Evolutionary conservation across 805 yeast species (phyloP), one percentile per base, ranked within the genome.

Genomic region (Sungouiella thailandica): DNA sequence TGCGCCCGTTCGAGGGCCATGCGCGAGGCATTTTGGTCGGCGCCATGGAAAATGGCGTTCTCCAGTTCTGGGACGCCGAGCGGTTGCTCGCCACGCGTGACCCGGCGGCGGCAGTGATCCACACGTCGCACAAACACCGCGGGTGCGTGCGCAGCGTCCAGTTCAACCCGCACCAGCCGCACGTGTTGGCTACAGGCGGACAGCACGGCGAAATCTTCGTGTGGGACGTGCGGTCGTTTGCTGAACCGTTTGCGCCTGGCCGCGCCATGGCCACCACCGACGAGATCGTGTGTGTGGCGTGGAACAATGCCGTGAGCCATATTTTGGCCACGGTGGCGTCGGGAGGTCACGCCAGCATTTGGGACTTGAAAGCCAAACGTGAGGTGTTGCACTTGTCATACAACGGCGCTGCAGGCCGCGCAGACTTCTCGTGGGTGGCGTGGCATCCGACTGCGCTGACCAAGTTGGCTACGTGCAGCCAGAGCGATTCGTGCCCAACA

Each of bases 401-500:
- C 58, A 66, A 79, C 15, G 78, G 81, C 6, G 63, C 75, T 9
- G 48, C 55, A 14, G 72, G 70, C 28, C 74, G 82, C 51, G 81
- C 88, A 16, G 81, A 80, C 36, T 72, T 90, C 32, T 78, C 94
- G 23, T 73, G 75, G 40, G 94, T 93, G 10, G 87, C 82, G 38
- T 93, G 99, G 99, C 97, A 93, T 58, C 98, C 99, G 36, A 63
- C 73, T 28, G 81, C 80, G 61, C 78, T 90, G 38, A 90, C 97
- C 11, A 82, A 78, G 55, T 74, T 93, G 39, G 78, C 84, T 17
- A 90, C 97, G 17, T 96, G 95, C 17, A 80, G 93, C 18, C 88
- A 82, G 40, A 75, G 78, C 37, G 97, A 89, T 58, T 66, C 72
- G 14, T 76, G 77, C 32, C 95, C 98, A 9, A 72, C 83, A 20